Base-by-base conservation (phyloP, 208 protist genomes). In the Trypanosoma rangeli region DNA sequence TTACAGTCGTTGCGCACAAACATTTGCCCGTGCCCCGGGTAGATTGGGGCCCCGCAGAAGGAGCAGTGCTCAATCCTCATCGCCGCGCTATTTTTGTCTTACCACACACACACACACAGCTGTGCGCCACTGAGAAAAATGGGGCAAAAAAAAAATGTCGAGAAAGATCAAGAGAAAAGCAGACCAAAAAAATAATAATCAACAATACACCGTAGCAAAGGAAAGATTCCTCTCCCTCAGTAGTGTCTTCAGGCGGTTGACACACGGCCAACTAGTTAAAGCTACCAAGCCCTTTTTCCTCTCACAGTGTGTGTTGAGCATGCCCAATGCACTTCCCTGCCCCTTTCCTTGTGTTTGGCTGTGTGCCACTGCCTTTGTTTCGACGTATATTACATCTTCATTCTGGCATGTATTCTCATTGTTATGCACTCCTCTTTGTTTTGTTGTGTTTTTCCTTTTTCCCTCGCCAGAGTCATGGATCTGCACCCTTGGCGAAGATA, bases 1-100 rank as follows among this genome's bases (percentile, higher is more conserved):
- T 94, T 94, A 73, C 90, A 97, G 88, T 99, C 99, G 75, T 99
- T 99, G 64, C 99, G 92, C 33, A 99, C 97, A 87, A 99, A 99
- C 26, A 94, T 81, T 50, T 98, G 94, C 9, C 99, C 99, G 74
- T 99, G 98, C 15, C 99, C 99, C 4, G 99, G 99, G 86, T 99
- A 99, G 1, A 99, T 83, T 15, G 96, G 96, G 3, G 90, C 79
- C 31, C 90, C 92, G 78, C 98, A 99, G 80, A 99, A 99, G 63
- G 92, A 99, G 80, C 98, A 99, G 72, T 98, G 97, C 59, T 99
- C 97, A 76, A 99, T 98, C 46, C 98, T 79, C 98, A 99, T 99
- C 52, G 26, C 39, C 31, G 35, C 52, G 18, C 53, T 61, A 61
- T 37, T 55, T n/a, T 29, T 26, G 63, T 56, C 22, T 53, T 22